Base-by-base conservation (phyloP, 225 moss, liverwort and hornwort species). In the Anthoceros angustus region DNA sequence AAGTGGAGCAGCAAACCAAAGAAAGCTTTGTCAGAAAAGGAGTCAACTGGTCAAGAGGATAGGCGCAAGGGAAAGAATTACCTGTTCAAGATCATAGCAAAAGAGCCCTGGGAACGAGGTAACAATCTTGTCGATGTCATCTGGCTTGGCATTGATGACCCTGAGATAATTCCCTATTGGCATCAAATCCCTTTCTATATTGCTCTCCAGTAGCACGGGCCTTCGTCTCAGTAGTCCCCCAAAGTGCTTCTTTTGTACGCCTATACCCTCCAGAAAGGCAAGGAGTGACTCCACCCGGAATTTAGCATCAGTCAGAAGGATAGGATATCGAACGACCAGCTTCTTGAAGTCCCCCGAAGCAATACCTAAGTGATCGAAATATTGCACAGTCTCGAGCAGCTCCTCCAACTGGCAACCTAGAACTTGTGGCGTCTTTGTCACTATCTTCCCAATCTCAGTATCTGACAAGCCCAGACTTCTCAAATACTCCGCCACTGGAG, bases 61-160 rank as follows among this genome's bases (percentile, higher is more conserved):
- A 32, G 32, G 32, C 32, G 4, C 25, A 7, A 15, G 16, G 18
- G 12, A 10, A 9, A 38, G n/a, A 64, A 65, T 20, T 20, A 42
- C 83, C 76, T 84, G 62, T 42, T 84, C 81, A 68, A 84, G 66
- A 70, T 71, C 69, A 66, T 81, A 84, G 71, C 78, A 71, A 67
- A 81, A 84, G 3, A 84, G 41, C 68, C 80, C 76, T 16, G 84
- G 84, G 71, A 81, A 84, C n/a, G 84, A 81, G 68, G 73, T 74
- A 16, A 84, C 69, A 62, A 84, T 84, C 60, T 84, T 84, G 67
- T 84, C 84, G 10, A 84, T 84, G 69, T 84, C 84, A 45, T 77
- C 75, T 8, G 78, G 61, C 64, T 73, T 84, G 10, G 79, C 78
- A 49, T 84, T 74, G 8, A 84, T 69, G 63, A 76, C 79, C 69